A percentile compares a stretch with the other conserved stretches of the same genome.
phyloP scores from a whole-genome alignment of 176 grass and related monocot species.

The Triticum timopheevii region DNA sequence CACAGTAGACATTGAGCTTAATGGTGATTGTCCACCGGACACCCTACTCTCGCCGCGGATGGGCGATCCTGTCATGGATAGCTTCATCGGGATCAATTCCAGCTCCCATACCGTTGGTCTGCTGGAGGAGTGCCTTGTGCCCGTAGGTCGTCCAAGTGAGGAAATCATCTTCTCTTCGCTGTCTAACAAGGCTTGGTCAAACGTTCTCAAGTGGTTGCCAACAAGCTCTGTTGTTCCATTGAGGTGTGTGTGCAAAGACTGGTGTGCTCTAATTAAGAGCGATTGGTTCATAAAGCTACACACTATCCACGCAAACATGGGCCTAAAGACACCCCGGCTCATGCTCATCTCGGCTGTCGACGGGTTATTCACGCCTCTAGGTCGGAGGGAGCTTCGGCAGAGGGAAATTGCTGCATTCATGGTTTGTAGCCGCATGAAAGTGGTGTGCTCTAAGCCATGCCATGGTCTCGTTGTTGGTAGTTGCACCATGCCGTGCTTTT shows the following conservation, averaged over 20 bases:
- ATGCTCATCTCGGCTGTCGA: too few species aligned
- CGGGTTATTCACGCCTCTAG: too few species aligned
- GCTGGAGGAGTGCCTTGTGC: constrained; percentile 2
- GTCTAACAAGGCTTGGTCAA: background rate
- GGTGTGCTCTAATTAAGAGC: background rate
- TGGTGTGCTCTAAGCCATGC: constrained; percentile 24
- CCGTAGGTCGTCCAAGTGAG: background rate
- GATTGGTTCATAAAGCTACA: background rate
- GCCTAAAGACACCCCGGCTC: too few species aligned
- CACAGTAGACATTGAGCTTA: background rate
- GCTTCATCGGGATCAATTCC: too few species aligned
- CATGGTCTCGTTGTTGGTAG: constrained; percentile 7
- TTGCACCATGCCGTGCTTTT: background rate
- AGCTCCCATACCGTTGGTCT: background rate
- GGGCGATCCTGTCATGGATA: too few species aligned
- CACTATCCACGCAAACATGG: background rate
- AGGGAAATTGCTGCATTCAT: too few species aligned
- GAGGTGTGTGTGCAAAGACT: background rate
- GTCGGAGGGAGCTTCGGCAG: too few species aligned
- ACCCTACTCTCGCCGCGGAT: background rate
- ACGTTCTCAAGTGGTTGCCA: background rate
- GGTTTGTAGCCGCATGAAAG: background rate
- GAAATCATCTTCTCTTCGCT: background rate
- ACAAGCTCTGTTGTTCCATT: background rate
- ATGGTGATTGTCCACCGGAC: background rate